A percentile compares a stretch with the other conserved stretches of the same genome.
phyloP scores from a whole-genome alignment of 2,329 filamentous ascomycete species.

The Penicillium aurantiogriseum region DNA sequence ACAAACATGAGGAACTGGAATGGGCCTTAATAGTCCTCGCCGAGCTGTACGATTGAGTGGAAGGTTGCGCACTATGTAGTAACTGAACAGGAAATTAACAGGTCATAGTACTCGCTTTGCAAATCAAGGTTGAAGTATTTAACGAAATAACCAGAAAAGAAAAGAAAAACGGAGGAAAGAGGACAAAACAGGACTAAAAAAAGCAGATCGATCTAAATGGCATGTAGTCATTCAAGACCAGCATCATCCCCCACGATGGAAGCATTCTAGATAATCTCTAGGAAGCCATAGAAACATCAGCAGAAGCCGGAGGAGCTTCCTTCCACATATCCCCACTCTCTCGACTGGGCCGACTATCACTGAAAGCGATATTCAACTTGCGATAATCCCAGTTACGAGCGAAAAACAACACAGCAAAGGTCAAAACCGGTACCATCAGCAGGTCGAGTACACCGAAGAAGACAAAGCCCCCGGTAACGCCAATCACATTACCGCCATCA shows the following conservation, averaged over 20 bases:
- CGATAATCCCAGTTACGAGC: background rate
- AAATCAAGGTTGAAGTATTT: background rate
- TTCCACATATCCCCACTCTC: background rate
- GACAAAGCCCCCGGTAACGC: background rate
- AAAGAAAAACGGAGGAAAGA: background rate
- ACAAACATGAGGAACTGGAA: background rate
- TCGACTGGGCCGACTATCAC: background rate
- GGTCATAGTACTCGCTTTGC: background rate
- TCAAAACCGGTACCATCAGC: background rate
- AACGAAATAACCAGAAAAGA: background rate
- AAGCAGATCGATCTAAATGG: background rate
- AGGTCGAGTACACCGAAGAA: background rate
- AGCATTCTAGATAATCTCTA: background rate
- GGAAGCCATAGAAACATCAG: background rate
- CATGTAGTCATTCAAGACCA: background rate
- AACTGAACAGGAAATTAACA: background rate
- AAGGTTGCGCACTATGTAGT: background rate
- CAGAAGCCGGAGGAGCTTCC: background rate
- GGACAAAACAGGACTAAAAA: background rate
- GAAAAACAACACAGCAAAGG: background rate
- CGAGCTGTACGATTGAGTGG: too few species aligned
- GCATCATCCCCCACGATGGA: background rate
- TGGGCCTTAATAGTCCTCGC: too few species aligned
- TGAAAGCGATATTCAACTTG: background rate
- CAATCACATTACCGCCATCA: background rate